These are phyloP conservation scores for Zygoascus ofunaensis DNA, from an alignment of 805 yeast species.

Conservation along the genomic window DNA sequence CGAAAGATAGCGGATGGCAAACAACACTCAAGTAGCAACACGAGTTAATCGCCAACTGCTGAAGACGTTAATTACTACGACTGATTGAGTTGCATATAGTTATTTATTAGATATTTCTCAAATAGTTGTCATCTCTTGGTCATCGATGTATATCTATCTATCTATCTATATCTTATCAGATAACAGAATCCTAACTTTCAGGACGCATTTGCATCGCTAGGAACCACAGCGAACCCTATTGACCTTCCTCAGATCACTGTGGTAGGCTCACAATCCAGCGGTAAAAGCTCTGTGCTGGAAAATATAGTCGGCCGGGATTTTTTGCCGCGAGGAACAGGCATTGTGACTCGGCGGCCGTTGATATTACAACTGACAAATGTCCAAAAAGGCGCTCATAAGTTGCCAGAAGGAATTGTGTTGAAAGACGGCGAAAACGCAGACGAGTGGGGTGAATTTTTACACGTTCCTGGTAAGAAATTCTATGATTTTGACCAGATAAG, in stretches of 20 bases:
- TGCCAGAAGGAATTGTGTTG: slow-evolving; percentile 23
- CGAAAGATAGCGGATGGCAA: no score
- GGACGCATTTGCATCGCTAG: slow-evolving; percentile 90
- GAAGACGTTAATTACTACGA: no score
- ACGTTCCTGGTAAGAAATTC: slow-evolving; percentile 79
- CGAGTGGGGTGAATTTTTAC: slow-evolving; percentile 98
- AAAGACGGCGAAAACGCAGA: slow-evolving; percentile 22
- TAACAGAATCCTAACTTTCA: slow-evolving; percentile 29
- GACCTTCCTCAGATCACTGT: slow-evolving; percentile 84
- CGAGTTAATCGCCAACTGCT: no score
- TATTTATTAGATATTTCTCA: no score
- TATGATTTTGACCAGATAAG: slow-evolving; percentile 84
- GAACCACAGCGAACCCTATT: slow-evolving; percentile 79
- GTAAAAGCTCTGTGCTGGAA: slow-evolving; percentile 82
- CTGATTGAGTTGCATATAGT: no score
- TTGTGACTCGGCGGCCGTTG: slow-evolving; percentile 83
- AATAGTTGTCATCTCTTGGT: no score
- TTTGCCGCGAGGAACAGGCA: slow-evolving; percentile 84
- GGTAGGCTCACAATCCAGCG: slow-evolving; percentile 85
- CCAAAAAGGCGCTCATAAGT: slow-evolving; percentile 12
- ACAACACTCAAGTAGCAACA: no score
- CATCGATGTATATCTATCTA: not conserved
- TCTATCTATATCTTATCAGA: not conserved
- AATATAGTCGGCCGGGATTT: slow-evolving; percentile 88
- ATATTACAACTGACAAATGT: slow-evolving; percentile 65